Evolutionary conservation across 495 filamentous ascomycete species (phyloP), one percentile per base, ranked within the genome.

Genomic region (Aspergillus leporis): DNA sequence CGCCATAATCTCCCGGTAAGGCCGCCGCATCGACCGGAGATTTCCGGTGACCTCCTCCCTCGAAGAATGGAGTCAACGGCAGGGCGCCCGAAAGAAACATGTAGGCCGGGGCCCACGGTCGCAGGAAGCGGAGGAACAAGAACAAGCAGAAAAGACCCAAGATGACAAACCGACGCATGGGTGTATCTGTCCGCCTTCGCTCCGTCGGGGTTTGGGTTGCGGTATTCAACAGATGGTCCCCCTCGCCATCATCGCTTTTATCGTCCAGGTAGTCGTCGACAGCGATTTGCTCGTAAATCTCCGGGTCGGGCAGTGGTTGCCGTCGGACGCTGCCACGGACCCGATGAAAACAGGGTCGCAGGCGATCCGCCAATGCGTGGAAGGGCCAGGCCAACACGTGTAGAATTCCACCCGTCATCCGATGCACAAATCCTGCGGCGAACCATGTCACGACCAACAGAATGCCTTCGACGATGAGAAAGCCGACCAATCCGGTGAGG

Each of bases 401-500:
- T 7, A 76, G 45, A 21, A 74, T 62, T 0, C 66, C 71, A 12
- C 73, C 73, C 5, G 61, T 61, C 4, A 66, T 43, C 0, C 55
- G 49, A 48, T 76, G 69, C 10, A 76, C 36, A 4, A 53, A 61
- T 0, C 59, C 59, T 0, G 70, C 63, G 0, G 57, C 38, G 36
- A 73, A 60, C 55, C 64, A 69, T 0, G 72, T 61, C 7, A 58
- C 58, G 3, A 61, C 51, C 12, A 71, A 19, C 4, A 72, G 53
- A 10, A 76, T 56, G 0, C 36, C 63, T 22, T 70, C 69, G 22
- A 72, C 69, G 47, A 74, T 71, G 2, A 74, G 50, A 19, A 73
- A 71, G n/a, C 72, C 70, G 25, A 71, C 72, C 49, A 76, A 49
- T n/a, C 74, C 74, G 25, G 74, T 72, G 6, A 76, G 66, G 2